These are phyloP conservation scores for Beauveria rudraprayagi DNA, from an alignment of 2,329 filamentous ascomycete genomes.

Conservation along the genomic window DNA sequence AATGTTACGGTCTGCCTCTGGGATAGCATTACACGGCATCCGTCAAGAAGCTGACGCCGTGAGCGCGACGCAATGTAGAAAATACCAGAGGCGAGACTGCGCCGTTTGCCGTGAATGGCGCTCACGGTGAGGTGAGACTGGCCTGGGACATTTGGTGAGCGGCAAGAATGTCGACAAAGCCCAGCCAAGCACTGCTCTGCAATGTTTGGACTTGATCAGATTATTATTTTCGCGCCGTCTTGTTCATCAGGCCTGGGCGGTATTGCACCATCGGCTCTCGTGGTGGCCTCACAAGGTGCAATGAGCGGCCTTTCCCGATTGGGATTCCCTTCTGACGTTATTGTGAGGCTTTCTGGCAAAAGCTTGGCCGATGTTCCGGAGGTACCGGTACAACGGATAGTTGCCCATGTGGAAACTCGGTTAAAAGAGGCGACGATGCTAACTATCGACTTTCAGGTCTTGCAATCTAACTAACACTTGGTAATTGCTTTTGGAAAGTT, in stretches of 20 bases:
- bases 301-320: not conserved
- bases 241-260: not conserved
- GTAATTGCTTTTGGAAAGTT: too few relatives aligned
- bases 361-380: slow-evolving; percentile 8
- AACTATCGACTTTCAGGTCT: too few relatives aligned
- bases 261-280: slow-evolving; percentile 11
- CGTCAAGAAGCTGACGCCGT: too few relatives aligned
- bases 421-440: too few relatives aligned
- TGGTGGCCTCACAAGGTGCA: not conserved
- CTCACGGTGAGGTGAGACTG: not conserved
- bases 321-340: slow-evolving; percentile 2
- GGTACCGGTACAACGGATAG: not conserved
- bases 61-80: too few relatives aligned
- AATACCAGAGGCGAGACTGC: too few relatives aligned
- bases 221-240: too few relatives aligned
- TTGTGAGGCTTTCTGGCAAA: slow-evolving; percentile 8
- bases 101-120: not conserved
- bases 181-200: not conserved
- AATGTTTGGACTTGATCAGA: too few relatives aligned
- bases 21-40: too few relatives aligned
- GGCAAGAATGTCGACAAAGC: slow-evolving; percentile 6
- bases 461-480: too few relatives aligned
- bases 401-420: too few relatives aligned
- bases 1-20: too few relatives aligned
- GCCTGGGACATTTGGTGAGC: not conserved